Conservation (phyloP, 2,329 filamentous ascomycete genomes). For the Talaromyces verruculosus region DNA sequence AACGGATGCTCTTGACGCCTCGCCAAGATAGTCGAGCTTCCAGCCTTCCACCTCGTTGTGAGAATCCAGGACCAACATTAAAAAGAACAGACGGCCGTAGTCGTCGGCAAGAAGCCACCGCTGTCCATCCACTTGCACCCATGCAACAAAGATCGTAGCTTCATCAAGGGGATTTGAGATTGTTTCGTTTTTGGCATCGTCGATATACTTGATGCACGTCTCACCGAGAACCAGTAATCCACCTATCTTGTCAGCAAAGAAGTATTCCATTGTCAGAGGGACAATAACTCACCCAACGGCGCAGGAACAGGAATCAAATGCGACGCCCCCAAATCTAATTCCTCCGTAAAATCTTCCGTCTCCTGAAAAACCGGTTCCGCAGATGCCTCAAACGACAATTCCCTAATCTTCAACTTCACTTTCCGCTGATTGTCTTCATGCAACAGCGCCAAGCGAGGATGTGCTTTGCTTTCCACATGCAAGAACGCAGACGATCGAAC, state of each 20-base stretch:
- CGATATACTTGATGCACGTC: slow-evolving; percentile 80
- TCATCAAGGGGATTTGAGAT: slow-evolving; percentile 67
- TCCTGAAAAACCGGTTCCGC: slow-evolving; percentile 56
- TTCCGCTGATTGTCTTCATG: slow-evolving; percentile 63
- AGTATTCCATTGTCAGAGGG: not conserved
- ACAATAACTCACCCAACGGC: slow-evolving; percentile 48
- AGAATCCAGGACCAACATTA: slow-evolving; percentile 69
- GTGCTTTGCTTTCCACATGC: slow-evolving; percentile 51
- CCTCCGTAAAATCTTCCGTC: slow-evolving; percentile 51
- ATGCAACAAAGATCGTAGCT: slow-evolving; percentile 84
- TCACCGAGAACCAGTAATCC: slow-evolving; percentile 75
- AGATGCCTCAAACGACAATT: slow-evolving; percentile 54
- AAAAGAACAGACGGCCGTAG: slow-evolving; percentile 79
- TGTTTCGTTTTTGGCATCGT: slow-evolving; percentile 68
- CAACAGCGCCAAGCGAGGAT: slow-evolving; percentile 63
- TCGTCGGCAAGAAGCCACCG: slow-evolving; percentile 90
- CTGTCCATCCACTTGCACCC: slow-evolving; percentile 78
- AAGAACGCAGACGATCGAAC: slow-evolving; percentile 67
- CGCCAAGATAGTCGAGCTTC: slow-evolving; percentile 65
- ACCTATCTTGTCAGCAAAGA: slow-evolving; percentile 45
- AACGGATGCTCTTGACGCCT: slow-evolving; percentile 71
- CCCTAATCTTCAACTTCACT: slow-evolving; percentile 56
- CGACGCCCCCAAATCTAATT: slow-evolving; percentile 60
- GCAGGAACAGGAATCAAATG: slow-evolving; percentile 62
- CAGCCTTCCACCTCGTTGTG: slow-evolving; percentile 69